Conservation (phyloP, 2,329 filamentous ascomycete genomes). For the Zymoseptoria passerinii region DNA sequence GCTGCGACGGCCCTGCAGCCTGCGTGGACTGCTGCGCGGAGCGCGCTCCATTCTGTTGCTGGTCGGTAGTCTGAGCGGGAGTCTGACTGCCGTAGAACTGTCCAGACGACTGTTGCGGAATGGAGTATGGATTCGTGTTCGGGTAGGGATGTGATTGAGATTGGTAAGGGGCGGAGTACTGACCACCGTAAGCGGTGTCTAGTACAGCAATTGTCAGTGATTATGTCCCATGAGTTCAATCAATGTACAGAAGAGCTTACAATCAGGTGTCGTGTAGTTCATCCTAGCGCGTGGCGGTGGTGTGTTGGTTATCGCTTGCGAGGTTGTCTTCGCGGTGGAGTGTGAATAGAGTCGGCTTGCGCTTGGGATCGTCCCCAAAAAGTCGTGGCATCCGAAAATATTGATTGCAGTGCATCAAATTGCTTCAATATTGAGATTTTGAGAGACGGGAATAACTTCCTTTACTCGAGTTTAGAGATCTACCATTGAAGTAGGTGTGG, state of each 20-base stretch:
- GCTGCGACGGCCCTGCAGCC: background rate
- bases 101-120: background rate
- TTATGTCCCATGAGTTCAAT: background rate
- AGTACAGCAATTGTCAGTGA: background rate
- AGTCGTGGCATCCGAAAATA: background rate
- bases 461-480: constrained; percentile 5
- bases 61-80: background rate
- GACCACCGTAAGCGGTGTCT: background rate
- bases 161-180: background rate
- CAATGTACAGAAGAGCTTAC: background rate
- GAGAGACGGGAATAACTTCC: background rate
- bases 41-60: background rate
- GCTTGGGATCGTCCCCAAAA: background rate
- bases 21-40: background rate
- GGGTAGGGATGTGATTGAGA: background rate
- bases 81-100: background rate
- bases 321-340: background rate
- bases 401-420: background rate
- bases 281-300: background rate
- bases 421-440: background rate
- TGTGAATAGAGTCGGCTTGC: background rate
- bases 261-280: background rate
- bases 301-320: background rate
- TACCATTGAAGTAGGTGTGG: constrained; percentile 5
- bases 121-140: background rate